Evolutionary conservation across 2,329 filamentous ascomycete species (phyloP).

Genomic region (Penicillium brevicompactum): DNA sequence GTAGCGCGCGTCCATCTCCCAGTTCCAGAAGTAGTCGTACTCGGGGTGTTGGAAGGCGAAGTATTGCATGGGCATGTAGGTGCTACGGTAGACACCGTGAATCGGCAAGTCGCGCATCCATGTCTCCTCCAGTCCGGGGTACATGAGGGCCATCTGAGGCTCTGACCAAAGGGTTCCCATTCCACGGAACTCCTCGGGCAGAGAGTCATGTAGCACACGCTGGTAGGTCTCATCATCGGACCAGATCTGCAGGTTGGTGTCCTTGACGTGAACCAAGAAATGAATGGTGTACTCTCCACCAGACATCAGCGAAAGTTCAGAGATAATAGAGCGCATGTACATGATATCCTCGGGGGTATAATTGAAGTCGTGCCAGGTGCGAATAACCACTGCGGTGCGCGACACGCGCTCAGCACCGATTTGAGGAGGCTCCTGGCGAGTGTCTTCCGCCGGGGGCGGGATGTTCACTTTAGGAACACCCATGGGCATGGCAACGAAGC

Average conservation of each 20-base stretch:
- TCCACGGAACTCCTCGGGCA: slow-evolving; percentile 82
- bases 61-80: slow-evolving; percentile 93
- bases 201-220: slow-evolving; percentile 67
- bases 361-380: slow-evolving; percentile 76
- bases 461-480: slow-evolving; percentile 26
- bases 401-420: slow-evolving; percentile 35
- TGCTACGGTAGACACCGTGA: slow-evolving; percentile 88
- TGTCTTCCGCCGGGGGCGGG: slow-evolving; percentile 14
- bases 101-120: slow-evolving; percentile 73
- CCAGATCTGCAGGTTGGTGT: slow-evolving; percentile 78
- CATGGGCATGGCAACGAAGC: slow-evolving; percentile 38
- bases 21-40: slow-evolving; percentile 83
- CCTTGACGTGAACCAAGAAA: slow-evolving; percentile 82
- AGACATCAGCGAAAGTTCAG: slow-evolving; percentile 74
- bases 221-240: slow-evolving; percentile 74
- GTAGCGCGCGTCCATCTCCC: slow-evolving; percentile 80
- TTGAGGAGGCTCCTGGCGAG: slow-evolving; percentile 22
- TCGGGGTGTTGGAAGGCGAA: slow-evolving; percentile 81
- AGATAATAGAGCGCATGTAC: slow-evolving; percentile 78
- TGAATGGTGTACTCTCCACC: slow-evolving; percentile 82
- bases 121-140: slow-evolving; percentile 81
- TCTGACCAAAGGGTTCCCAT: slow-evolving; percentile 93
- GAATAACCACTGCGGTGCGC: slow-evolving; percentile 75
- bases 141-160: slow-evolving; percentile 86
- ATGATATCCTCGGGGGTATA: slow-evolving; percentile 78